phyloP scores from a whole-genome alignment of 305 asterid species.

The Plantago rigida region DNA sequence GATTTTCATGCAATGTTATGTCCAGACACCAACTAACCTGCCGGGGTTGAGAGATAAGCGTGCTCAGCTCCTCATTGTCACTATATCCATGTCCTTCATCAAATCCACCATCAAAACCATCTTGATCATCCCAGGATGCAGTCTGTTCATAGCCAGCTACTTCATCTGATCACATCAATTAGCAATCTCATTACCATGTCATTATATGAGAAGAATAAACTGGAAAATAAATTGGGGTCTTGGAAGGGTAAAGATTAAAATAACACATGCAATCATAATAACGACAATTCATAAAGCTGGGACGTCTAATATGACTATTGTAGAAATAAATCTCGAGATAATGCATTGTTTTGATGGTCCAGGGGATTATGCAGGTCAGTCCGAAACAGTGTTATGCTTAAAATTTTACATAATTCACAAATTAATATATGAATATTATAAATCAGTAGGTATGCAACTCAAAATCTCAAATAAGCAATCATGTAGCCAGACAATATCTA shows the following conservation, averaged over 20 bases:
- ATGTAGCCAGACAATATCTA: background rate
- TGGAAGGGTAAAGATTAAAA: background rate
- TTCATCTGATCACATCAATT: conserved; percentile 40
- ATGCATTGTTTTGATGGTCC: background rate
- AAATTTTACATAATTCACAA: background rate
- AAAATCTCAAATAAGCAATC: too few species aligned
- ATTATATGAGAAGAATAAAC: background rate
- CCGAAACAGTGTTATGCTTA: background rate
- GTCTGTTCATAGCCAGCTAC: conserved; percentile 40
- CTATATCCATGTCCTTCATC: conserved; percentile 48
- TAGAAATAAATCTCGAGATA: background rate
- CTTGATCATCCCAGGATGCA: conserved; percentile 61
- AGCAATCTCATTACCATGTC: conserved; percentile 20
- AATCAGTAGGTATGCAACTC: too few species aligned
- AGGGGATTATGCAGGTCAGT: background rate
- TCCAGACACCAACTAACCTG: conserved; percentile 46
- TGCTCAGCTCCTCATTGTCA: conserved; percentile 52
- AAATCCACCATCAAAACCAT: conserved; percentile 45
- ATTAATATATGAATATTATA: background rate
- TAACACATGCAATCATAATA: background rate
- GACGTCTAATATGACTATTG: background rate
- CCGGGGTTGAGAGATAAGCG: conserved; percentile 87
- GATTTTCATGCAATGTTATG: background rate
- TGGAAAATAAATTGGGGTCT: too few species aligned
- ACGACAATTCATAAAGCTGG: background rate